Evolutionary conservation across 2,329 filamentous ascomycete species (phyloP), one percentile per base, ranked within the genome.

Genomic region (Scedosporium apiospermum): DNA sequence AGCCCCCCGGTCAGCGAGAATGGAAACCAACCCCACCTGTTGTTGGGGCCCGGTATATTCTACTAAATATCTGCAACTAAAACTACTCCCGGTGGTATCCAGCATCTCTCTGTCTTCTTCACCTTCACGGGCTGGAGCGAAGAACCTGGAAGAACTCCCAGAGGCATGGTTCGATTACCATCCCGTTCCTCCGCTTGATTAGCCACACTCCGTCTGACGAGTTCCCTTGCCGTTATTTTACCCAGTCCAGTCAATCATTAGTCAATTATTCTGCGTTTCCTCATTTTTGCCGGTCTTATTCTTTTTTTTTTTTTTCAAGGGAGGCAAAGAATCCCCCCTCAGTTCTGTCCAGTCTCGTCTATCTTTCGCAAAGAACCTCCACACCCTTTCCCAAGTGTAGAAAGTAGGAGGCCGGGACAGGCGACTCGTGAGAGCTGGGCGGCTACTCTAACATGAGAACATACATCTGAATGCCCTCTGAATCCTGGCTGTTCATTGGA

Each of bases 81-180:
- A 12, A 3, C 10, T 38, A 10, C 34, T 38, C 34, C 10, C 34
- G 34, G 34, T 38, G 34, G 34, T 38, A 38, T 38, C 34, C 34
- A 10, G 9, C 34, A 38, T 38, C 9, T 6, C 2, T 14, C 34
- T 12, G 34, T 38, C 34, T 38, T 38, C 34, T 38, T 38, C 34
- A 14, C 34, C n/a, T 26, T 58, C 27, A 21, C 34, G 12, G 55
- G 34, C 27, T 16, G 55, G 26, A 27, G 51, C 23, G 27, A 21
- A 9, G 14, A 34, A 27, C 55, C 27, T 34, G 14, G 26, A 58
- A 38, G 16, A 4, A 23, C 41, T n/a, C 55, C 55, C 55, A 38
- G n/a, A 38, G 55, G 34, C 55, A 38, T 58, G 55, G 55, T 58
- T 58, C 55, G 55, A 58, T 58, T 34, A 6, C 55, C 55, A 27